Evolutionary conservation across 208 protist genomes (phyloP), one percentile per base, ranked within the genome.

Genomic region (Leptomonas seymouri): DNA sequence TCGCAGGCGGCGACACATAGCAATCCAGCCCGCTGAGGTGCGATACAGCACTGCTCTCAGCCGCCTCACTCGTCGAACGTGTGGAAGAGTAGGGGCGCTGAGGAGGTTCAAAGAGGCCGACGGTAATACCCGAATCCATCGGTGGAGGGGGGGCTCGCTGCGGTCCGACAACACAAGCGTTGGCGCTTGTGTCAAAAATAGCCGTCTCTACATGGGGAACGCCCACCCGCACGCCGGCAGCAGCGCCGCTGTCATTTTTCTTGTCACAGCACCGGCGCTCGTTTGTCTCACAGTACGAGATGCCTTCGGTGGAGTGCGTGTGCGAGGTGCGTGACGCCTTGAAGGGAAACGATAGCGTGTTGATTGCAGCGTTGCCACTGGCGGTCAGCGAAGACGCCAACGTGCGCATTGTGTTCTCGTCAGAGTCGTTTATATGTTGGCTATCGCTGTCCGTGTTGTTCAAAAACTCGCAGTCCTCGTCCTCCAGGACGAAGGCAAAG

Each of bases 151-250:
- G 41, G 12, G 34, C 9, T 9, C 34, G 3, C 34, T 2, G 14
- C 34, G 41, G 27, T 7, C 15, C 18, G 4, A 45, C 48, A 18
- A 4, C 20, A n/a, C 60, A 25, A 31, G 46, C 30, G 48, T 66
- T 54, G 21, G n/a, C 21, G 18, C 20, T 50, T 8, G 28, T 12
- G 58, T 76, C 62, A 41, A 76, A 67, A 41, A 76, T 70, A 21
- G 71, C 57, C 28, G 71, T 71, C 27, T 31, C 57, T 2, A 71
- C 49, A 27, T 70, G 64, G 12, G 71, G 39, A 2, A 71, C 34
- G 7, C 45, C 42, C 6, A 30, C n/a, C 4, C 41, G 46, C n/a
- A 1, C 4, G 14, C 9, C 6, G 6, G 60, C 48, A 41, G 44
- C 45, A 0, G 25, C 53, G 23, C 53, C 58, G 44, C 28, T 41